Base-by-base conservation (phyloP, 257 asterid genomes). In the Salvia splendens region DNA sequence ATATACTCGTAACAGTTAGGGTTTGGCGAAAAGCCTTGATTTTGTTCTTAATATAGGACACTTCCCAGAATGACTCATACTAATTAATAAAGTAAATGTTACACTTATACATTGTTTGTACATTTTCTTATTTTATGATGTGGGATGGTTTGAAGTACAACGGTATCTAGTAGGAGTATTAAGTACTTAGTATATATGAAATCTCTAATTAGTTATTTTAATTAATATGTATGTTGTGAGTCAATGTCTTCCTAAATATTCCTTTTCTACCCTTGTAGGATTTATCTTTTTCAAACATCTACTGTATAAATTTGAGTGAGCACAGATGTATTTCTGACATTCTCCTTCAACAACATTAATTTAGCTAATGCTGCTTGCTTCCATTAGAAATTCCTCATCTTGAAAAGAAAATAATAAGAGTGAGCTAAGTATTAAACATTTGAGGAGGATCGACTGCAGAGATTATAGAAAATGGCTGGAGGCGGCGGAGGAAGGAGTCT, bases 401-500 rank as follows among this genome's bases (percentile, higher is more conserved):
- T n/a, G 16, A 14, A 15, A 60, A 38, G 8, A 10, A 8, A 2
- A 61, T 24, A 24, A 24, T 24, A 17, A 36, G 40, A 61, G 66
- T 66, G 62, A 65, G 20, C 17, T 15, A 7, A 16, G 1, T 38
- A 38, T 38, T 38, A 38, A 6, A 12, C 14, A 2, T 33, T 33
- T 8, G n/a, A 15, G 30, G 43, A n/a, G 43, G 5, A 60, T 60
- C 48, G 65, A 68, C 6, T 57, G 59, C 32, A 65, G 58, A 52
- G 56, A 17, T 5, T 17, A n/a, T 14, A 69, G 43, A 57, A 64
- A 42, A 90, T 90, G 97, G 95, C 95, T 12, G 97, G 89, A 70
- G 90, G 69, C 41, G 58, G 83, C 46, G 92, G 89, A 66, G 88
- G 89, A 76, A 75, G 87, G 55, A 55, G 94, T 6, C 71, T 91